Conservation (phyloP, 2,329 filamentous ascomycete genomes). For the Grosmannia clavigera region DNA sequence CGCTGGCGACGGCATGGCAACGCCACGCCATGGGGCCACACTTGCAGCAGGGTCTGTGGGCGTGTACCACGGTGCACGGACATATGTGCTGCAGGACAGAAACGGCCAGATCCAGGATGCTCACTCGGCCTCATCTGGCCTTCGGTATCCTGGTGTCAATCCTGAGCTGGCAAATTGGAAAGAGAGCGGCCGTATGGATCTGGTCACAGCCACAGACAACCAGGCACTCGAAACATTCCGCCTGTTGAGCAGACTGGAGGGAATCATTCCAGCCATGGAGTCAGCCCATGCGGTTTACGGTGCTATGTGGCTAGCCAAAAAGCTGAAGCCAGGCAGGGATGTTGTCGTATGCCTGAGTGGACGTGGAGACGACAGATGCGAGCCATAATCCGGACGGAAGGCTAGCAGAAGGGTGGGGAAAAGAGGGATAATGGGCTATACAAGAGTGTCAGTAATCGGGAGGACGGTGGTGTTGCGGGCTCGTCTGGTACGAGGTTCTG, state of each 20-base stretch:
- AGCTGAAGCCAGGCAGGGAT: slow-evolving; percentile 77
- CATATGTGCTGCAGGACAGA: slow-evolving; percentile 85
- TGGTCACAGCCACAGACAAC: slow-evolving; percentile 82
- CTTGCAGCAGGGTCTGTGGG: slow-evolving; percentile 81
- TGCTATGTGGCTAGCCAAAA: slow-evolving; percentile 81
- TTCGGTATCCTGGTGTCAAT: slow-evolving; percentile 94
- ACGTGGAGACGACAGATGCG: slow-evolving; percentile 62
- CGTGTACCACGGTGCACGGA: slow-evolving; percentile 89
- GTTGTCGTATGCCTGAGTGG: slow-evolving; percentile 90
- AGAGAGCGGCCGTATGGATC: slow-evolving; percentile 72
- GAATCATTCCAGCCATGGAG: slow-evolving; percentile 93
- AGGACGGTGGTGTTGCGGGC: too few relatives aligned
- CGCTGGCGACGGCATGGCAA: slow-evolving; percentile 84
- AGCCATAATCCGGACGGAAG: not conserved
- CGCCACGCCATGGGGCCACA: slow-evolving; percentile 74
- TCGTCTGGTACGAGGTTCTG: not conserved
- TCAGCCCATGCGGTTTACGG: slow-evolving; percentile 87
- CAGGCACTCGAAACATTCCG: slow-evolving; percentile 83
- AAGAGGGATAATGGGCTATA: not conserved
- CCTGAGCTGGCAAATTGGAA: slow-evolving; percentile 92
- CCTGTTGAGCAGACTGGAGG: slow-evolving; percentile 78
- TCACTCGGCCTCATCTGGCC: slow-evolving; percentile 88
- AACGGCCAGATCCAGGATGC: slow-evolving; percentile 91
- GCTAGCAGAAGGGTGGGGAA: not conserved
- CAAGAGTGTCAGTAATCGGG: not conserved